A percentile compares a stretch with the other conserved stretches of the same genome.
These are phyloP conservation scores for Rutstroemia sp. DNA, from an alignment of 2,329 filamentous ascomycete genomes.

Conservation along the genomic window DNA sequence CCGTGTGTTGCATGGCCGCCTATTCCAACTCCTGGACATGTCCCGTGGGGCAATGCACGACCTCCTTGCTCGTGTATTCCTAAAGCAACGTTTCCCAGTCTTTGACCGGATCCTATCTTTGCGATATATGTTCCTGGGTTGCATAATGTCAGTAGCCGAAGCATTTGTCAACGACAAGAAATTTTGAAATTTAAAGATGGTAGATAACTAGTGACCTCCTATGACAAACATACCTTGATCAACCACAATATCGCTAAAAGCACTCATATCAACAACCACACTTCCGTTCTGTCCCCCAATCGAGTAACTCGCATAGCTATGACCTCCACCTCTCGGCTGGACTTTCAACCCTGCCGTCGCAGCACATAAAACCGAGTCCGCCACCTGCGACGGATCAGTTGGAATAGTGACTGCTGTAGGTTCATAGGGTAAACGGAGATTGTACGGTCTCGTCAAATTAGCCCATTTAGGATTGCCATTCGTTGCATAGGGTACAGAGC, in stretches of 20 bases:
- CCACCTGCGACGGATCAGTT: slow-evolving; percentile 30
- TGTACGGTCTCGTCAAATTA: slow-evolving; percentile 14
- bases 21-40: slow-evolving; percentile 6
- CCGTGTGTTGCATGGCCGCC: slow-evolving; percentile 4
- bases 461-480: slow-evolving; percentile 7
- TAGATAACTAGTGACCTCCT: too few species aligned
- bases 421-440: slow-evolving; percentile 16
- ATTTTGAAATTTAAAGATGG: too few species aligned
- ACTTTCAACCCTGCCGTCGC: slow-evolving; percentile 36
- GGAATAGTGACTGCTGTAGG: slow-evolving; percentile 19
- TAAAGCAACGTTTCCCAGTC: slow-evolving; percentile 37
- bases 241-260: slow-evolving; percentile 45
- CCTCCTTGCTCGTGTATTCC: slow-evolving; percentile 31
- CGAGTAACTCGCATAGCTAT: slow-evolving; percentile 42
- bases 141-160: background rate
- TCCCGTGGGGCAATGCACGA: slow-evolving; percentile 26
- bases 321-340: slow-evolving; percentile 44
- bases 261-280: slow-evolving; percentile 46
- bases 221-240: slow-evolving; percentile 28
- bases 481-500: slow-evolving; percentile 4
- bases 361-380: slow-evolving; percentile 40
- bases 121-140: slow-evolving; percentile 13
- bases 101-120: slow-evolving; percentile 33
- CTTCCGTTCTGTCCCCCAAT: slow-evolving; percentile 42
- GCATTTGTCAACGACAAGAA: background rate